A percentile compares a stretch with the other conserved stretches of the same genome.
phyloP scores from a whole-genome alignment of 2,329 filamentous ascomycete genomes.

The Balansia obtecta region DNA sequence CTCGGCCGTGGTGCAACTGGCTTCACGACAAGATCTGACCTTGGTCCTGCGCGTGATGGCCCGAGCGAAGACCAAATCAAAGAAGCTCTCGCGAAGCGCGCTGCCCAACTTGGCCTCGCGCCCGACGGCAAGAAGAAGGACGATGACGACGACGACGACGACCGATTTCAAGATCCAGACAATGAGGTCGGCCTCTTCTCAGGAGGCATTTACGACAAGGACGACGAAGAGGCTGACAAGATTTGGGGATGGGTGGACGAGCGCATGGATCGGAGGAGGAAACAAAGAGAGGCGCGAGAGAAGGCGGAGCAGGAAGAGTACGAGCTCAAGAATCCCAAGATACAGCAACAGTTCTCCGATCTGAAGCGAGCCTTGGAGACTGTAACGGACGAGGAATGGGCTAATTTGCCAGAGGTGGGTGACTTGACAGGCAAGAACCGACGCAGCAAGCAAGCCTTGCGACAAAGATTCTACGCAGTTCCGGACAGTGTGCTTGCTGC shows the following conservation, averaged over 20 bases:
- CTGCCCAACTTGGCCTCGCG: constrained; percentile 63
- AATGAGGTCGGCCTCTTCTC: constrained; percentile 95
- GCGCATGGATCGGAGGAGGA: constrained; percentile 86
- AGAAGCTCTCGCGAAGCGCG: constrained; percentile 88
- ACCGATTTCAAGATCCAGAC: constrained; percentile 87
- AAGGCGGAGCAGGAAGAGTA: constrained; percentile 85
- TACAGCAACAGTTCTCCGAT: constrained; percentile 94
- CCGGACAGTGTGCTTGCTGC: constrained; percentile 90
- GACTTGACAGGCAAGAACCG: constrained; percentile 93
- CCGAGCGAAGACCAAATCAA: constrained; percentile 98
- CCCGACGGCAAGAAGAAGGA: constrained; percentile 61
- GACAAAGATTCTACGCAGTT: constrained; percentile 86
- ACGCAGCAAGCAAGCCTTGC: constrained; percentile 68
- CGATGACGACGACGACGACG: constrained; percentile 64
- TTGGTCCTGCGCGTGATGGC: constrained; percentile 88
- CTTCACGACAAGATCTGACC: constrained; percentile 93
- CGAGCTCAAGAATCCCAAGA: constrained; percentile 95
- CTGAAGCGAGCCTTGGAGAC: constrained; percentile 80
- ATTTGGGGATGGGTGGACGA: constrained; percentile 96
- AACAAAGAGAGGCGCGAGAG: constrained; percentile 90
- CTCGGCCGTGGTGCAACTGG: constrained; percentile 95
- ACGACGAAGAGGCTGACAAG: constrained; percentile 93
- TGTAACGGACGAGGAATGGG: constrained; percentile 94
- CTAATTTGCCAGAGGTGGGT: constrained; percentile 85
- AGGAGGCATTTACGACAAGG: constrained; percentile 89